These are phyloP conservation scores for Candida pseudoviswanathii DNA, from an alignment of 1,139 yeast genomes.

Conservation along the genomic window DNA sequence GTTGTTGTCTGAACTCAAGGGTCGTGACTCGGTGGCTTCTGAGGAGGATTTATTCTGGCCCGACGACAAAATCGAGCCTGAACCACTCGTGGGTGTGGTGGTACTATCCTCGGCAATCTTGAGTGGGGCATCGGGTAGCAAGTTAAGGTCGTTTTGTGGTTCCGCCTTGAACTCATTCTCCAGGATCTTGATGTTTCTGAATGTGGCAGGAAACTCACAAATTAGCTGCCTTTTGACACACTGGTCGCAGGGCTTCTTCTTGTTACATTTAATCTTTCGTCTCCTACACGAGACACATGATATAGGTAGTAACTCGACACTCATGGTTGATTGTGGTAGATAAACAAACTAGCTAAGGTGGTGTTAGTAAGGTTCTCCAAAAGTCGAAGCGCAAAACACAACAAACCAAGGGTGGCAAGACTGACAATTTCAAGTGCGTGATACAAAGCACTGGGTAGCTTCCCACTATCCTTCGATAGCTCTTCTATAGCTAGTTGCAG, in stretches of 20 bases:
- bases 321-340: background rate
- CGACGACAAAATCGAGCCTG: background rate
- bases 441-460: too few species aligned
- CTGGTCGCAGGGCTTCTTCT: slow-evolving; percentile 43
- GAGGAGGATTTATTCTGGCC: slow-evolving; percentile 1
- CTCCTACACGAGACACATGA: slow-evolving; percentile 47
- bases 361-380: too few species aligned
- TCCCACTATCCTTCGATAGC: too few species aligned
- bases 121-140: background rate
- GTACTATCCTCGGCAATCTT: background rate
- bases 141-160: background rate
- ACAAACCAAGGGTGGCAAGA: too few species aligned
- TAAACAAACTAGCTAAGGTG: too few species aligned
- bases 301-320: slow-evolving; percentile 36
- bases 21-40: slow-evolving; percentile 1
- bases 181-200: slow-evolving; percentile 37
- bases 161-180: slow-evolving; percentile 22
- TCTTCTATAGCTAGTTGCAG: too few species aligned
- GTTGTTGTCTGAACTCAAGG: background rate
- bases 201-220: slow-evolving; percentile 43
- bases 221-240: slow-evolving; percentile 33
- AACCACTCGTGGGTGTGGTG: background rate
- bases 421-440: too few species aligned
- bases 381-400: too few species aligned
- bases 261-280: slow-evolving; percentile 45